Base-by-base conservation (phyloP, 306 rosid genomes). In the Rosa chinensis region DNA sequence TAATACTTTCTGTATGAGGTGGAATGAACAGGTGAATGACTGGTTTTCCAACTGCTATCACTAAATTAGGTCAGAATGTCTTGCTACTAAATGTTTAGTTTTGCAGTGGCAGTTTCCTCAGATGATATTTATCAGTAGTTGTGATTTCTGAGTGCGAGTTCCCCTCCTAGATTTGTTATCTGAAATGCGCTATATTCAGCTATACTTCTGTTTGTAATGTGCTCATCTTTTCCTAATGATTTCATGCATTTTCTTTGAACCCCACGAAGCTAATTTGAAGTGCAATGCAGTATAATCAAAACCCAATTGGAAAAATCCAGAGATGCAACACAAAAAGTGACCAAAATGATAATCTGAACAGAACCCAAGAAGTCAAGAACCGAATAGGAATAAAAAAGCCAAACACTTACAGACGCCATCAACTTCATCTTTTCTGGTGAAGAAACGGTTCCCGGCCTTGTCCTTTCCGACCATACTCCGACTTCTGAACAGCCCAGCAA, bases 391-490 rank as follows among this genome's bases (percentile, higher is more conserved):
- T 32, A 74, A 3, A 2, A 63, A 8, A 84, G 68, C 59, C 73
- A 61, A 12, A 28, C 39, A 87, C 97, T 87, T 86, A 94, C 99
- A 63, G 87, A 83, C 62, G 23, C 97, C 97, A 80, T 92, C 99
- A 52, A 94, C 9, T 70, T 86, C 87, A 81, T 91, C 97, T 14
- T 73, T 84, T 84, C 80, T 87, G 50, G 90, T 70, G 81, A 94
- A 92, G 84, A 92, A 94, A 70, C 77, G 84, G 77, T 94, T 94
- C 70, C 98, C 97, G 14, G 90, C 75, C 87, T 86, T 92, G 84
- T 94, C 98, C 25, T 73, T 73, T 61, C 98, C 97, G 61, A 71
- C 90, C 83, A 48, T 73, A 76, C 76, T 85, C 84, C 90, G 86
- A 72, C 59, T 85, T 84, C 82, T 75, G 32, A 92, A 81, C 66